These are phyloP conservation scores for Fusarium sp. DNA, from an alignment of 2,329 filamentous ascomycete species.

Conservation along the genomic window DNA sequence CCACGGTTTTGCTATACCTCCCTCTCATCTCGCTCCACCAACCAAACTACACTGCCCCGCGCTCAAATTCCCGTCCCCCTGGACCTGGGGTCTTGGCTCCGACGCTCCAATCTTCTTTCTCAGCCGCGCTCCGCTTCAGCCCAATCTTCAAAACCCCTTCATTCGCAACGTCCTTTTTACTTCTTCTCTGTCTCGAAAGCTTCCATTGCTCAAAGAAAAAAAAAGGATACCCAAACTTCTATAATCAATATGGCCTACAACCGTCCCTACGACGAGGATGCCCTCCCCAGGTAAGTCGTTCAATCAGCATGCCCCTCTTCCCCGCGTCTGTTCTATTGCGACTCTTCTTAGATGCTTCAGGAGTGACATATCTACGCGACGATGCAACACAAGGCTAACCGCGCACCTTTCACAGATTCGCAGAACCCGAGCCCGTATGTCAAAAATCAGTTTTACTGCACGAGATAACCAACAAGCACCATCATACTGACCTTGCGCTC, in stretches of 20 bases:
- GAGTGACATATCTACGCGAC: constrained; percentile 10
- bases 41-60: constrained; percentile 34
- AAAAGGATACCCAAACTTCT: background rate
- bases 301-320: constrained; percentile 35
- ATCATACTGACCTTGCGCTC: constrained; percentile 34
- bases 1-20: background rate
- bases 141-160: constrained; percentile 30
- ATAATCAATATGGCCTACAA: constrained; percentile 84
- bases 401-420: constrained; percentile 62
- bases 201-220: background rate
- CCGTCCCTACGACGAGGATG: constrained; percentile 90
- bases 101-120: constrained; percentile 24
- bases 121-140: constrained; percentile 32
- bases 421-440: constrained; percentile 75
- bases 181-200: constrained; percentile 1
- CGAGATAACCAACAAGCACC: background rate
- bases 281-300: constrained; percentile 77
- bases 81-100: constrained; percentile 1
- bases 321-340: constrained; percentile 24
- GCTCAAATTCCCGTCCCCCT: background rate
- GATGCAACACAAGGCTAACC: constrained; percentile 42
- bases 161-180: constrained; percentile 9
- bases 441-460: constrained; percentile 9
- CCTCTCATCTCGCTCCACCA: constrained; percentile 22
- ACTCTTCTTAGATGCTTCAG: constrained; percentile 29